Percentiles rank a stretch among this genome's conserved stretches.
phyloP scores from a whole-genome alignment of 768 basidiomycete genomes.

The Termitomyces sp. region DNA sequence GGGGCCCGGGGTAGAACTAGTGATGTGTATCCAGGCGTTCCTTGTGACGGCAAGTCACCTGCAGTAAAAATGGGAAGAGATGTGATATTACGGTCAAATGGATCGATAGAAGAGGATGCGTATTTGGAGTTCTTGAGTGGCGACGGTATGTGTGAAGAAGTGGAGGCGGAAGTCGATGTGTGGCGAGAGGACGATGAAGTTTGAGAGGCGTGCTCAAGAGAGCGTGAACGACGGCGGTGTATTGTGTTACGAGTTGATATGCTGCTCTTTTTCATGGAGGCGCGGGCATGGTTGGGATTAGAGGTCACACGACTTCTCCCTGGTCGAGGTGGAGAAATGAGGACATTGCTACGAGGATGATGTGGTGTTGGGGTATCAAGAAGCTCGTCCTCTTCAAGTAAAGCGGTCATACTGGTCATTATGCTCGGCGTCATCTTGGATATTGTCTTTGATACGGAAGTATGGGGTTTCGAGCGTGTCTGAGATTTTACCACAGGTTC shows the following conservation, averaged over 20 bases:
- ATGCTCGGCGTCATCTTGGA: slow-evolving; percentile 34
- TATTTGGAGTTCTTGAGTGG: slow-evolving; percentile 12
- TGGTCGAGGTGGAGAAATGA: slow-evolving; percentile 17
- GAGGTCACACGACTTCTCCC: slow-evolving; percentile 9
- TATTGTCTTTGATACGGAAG: slow-evolving; percentile 22
- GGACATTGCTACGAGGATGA: slow-evolving; percentile 17
- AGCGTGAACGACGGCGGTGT: slow-evolving; percentile 16
- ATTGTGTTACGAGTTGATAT: slow-evolving; percentile 1
- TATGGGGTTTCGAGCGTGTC: slow-evolving; percentile 18
- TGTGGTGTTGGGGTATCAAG: slow-evolving; percentile 15
- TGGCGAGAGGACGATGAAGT: slow-evolving; percentile 9
- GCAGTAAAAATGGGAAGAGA: slow-evolving; percentile 22
- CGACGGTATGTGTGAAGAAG: slow-evolving; percentile 6
- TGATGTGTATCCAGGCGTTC: slow-evolving; percentile 52
- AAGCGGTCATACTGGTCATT: slow-evolving; percentile 47
- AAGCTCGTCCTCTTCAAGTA: slow-evolving; percentile 52
- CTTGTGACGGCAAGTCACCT: slow-evolving; percentile 42
- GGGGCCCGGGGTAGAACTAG: slow-evolving; percentile 51
- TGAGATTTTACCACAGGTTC: slow-evolving; percentile 10
- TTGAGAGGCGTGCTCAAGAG: slow-evolving; percentile 11
- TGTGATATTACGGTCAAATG: slow-evolving; percentile 14
- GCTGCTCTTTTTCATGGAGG: not conserved
- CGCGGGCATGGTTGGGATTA: slow-evolving; percentile 3
- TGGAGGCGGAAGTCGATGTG: slow-evolving; percentile 3
- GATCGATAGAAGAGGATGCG: slow-evolving; percentile 20